Conservation (phyloP, 768 basidiomycete species). For the Boletales sp. region DNA sequence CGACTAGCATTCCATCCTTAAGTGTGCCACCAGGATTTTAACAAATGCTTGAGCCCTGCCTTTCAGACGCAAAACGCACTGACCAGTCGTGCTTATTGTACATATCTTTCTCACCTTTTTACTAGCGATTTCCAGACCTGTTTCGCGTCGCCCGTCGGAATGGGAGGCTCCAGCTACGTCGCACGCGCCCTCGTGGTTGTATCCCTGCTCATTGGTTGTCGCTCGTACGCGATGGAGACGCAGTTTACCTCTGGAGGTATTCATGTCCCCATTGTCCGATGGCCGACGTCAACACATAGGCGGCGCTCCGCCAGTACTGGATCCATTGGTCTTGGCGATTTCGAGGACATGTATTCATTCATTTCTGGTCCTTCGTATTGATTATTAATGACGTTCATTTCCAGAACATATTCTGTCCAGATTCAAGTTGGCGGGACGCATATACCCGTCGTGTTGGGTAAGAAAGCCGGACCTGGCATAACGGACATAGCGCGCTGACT, state of each 20-base stretch:
- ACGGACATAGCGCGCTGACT: background rate
- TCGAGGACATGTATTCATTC: constrained; percentile 53
- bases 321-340: constrained; percentile 57
- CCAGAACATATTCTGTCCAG: constrained; percentile 62
- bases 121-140: background rate
- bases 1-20: background rate
- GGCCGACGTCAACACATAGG: background rate
- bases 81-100: background rate
- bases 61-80: background rate
- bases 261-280: constrained; percentile 22
- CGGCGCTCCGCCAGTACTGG: constrained; percentile 23
- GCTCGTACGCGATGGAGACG: background rate
- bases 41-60: background rate
- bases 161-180: constrained; percentile 7
- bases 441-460: constrained; percentile 61
- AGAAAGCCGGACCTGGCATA: constrained; percentile 2
- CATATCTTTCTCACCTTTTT: background rate
- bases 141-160: background rate
- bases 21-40: background rate
- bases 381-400: background rate
- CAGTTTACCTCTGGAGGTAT: constrained; percentile 17
- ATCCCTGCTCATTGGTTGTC: constrained; percentile 1
- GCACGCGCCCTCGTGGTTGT: constrained; percentile 7
- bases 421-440: constrained; percentile 51
- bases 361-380: background rate